Percentiles rank a stretch among this genome's conserved stretches.
Evolutionary conservation across 108 stramenopile genomes (phyloP).

Genomic region (Chaetoceros tenuissimus): DNA sequence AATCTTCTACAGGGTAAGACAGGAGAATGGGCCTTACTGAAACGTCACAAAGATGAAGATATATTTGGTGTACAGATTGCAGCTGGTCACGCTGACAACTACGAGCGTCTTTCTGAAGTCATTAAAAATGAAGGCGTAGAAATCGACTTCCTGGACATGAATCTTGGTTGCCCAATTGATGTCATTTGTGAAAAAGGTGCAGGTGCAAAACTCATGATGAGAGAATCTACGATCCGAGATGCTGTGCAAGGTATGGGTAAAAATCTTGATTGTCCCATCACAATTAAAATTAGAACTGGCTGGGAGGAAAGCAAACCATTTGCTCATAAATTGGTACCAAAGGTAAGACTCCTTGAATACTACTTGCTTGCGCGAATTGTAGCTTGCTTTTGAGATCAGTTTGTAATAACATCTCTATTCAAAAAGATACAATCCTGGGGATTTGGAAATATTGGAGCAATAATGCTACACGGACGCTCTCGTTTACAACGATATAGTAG

Average conservation of each 20-base stretch:
- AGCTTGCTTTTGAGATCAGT: no score
- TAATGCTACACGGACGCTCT: conserved; percentile 91
- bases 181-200: conserved; percentile 90
- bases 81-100: conserved; percentile 83
- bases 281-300: conserved; percentile 96
- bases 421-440: conserved; percentile 81
- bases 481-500: conserved; percentile 89
- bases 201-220: conserved; percentile 82
- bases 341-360: no score
- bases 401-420: no score
- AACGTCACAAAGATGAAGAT: conserved; percentile 88
- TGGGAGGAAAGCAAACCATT: conserved; percentile 89
- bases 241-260: conserved; percentile 69
- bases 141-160: conserved; percentile 96
- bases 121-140: conserved; percentile 54
- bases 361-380: no score
- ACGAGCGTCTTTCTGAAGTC: conserved; percentile 58
- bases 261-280: conserved; percentile 74
- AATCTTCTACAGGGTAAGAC: conserved; percentile 78
- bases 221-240: conserved; percentile 64
- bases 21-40: conserved; percentile 92
- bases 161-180: conserved; percentile 97
- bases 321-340: conserved; percentile 75
- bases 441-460: conserved; percentile 51
- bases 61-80: conserved; percentile 97